These are phyloP conservation scores for Oryza glaberrima DNA, from an alignment of 176 grass and related monocot species.

Conservation along the genomic window DNA sequence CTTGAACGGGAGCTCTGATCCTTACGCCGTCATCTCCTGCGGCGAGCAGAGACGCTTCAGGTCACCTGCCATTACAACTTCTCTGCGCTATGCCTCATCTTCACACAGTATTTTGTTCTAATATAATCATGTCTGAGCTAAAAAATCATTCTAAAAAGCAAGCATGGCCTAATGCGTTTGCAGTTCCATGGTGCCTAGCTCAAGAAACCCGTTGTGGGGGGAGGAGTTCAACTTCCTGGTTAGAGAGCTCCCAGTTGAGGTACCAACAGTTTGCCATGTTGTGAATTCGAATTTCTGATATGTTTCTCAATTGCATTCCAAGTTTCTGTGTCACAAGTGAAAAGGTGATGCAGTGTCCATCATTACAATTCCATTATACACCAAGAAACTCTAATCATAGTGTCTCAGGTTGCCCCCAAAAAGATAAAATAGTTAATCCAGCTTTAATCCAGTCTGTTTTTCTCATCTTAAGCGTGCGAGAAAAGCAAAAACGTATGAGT, in stretches of 20 bases:
- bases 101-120: too few species aligned
- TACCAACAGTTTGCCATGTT: conserved; percentile 21
- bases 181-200: conserved; percentile 87
- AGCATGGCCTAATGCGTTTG: conserved; percentile 6
- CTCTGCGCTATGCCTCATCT: background rate
- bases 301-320: background rate
- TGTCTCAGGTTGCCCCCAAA: background rate
- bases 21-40: conserved; percentile 80
- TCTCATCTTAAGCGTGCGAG: conserved; percentile 32
- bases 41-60: conserved; percentile 74
- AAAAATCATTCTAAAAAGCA: background rate
- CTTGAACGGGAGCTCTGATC: conserved; percentile 79
- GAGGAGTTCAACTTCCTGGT: conserved; percentile 88
- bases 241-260: conserved; percentile 72
- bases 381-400: conserved; percentile 25
- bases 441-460: conserved; percentile 5
- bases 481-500: background rate
- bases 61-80: conserved; percentile 14
- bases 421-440: background rate
- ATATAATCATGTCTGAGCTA: too few species aligned
- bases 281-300: background rate
- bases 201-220: conserved; percentile 87
- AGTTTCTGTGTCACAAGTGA: background rate
- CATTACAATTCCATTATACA: background rate
- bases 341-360: background rate